phyloP scores from a whole-genome alignment of 495 filamentous ascomycete genomes.

The Entonaema liquescens region DNA sequence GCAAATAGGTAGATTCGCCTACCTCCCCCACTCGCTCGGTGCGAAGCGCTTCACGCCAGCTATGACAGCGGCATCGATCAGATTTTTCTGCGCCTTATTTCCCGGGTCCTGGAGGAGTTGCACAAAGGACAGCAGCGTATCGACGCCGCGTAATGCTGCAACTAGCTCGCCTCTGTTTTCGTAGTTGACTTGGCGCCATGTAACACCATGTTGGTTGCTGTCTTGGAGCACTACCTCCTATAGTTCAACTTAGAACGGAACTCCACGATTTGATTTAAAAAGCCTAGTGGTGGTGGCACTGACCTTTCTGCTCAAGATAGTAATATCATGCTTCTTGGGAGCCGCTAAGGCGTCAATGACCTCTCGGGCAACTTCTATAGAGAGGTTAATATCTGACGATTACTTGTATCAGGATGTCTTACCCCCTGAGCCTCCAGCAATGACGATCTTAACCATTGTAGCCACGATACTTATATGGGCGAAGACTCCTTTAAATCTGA shows the following conservation, averaged over 20 bases:
- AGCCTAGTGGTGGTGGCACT: slow-evolving; percentile 6
- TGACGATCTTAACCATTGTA: slow-evolving; percentile 64
- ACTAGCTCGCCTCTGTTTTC: slow-evolving; percentile 48
- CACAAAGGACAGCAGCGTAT: slow-evolving; percentile 67
- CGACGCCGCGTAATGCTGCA: slow-evolving; percentile 54
- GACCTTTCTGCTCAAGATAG: slow-evolving; percentile 58
- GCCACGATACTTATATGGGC: neutral
- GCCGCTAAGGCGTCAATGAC: slow-evolving; percentile 63
- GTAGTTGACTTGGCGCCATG: slow-evolving; percentile 58
- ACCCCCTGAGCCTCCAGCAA: slow-evolving; percentile 65
- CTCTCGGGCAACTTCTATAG: slow-evolving; percentile 61
- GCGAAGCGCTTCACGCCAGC: slow-evolving; percentile 65
- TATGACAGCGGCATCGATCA: slow-evolving; percentile 61
- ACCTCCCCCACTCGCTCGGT: slow-evolving; percentile 59
- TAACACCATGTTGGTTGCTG: neutral
- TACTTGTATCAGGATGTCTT: slow-evolving; percentile 23
- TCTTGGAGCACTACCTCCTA: neutral
- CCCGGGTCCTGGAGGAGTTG: slow-evolving; percentile 46
- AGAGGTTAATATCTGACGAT: neutral
- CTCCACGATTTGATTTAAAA: neutral
- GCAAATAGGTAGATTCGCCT: neutral
- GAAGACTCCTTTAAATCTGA: neutral
- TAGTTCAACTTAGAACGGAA: neutral
- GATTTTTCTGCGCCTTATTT: slow-evolving; percentile 52
- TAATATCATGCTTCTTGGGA: slow-evolving; percentile 61